Percentiles rank a stretch among this genome's conserved stretches.
Conservation (phyloP, 331 rosid genomes). For the Malus hybrid region DNA sequence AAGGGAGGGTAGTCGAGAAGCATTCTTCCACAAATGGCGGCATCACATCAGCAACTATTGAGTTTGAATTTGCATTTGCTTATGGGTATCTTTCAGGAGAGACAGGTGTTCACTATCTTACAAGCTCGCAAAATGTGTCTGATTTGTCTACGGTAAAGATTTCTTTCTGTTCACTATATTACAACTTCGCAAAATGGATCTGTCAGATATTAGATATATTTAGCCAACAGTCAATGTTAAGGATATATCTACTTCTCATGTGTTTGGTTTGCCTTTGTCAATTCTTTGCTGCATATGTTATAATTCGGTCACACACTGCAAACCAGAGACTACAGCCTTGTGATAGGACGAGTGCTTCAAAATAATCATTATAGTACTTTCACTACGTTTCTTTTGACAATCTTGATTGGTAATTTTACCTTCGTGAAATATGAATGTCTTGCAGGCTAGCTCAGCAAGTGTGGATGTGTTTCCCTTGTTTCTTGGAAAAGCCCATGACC, state of each 20-base stretch:
- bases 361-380: neutral
- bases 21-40: slow-evolving; percentile 41
- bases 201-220: neutral
- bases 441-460: slow-evolving; percentile 51
- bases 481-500: slow-evolving; percentile 35
- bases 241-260: neutral
- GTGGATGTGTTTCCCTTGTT: slow-evolving; percentile 74
- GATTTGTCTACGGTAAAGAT: slow-evolving; percentile 39
- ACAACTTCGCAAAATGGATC: slow-evolving; percentile 38
- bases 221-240: neutral
- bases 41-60: slow-evolving; percentile 48
- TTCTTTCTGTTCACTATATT: slow-evolving; percentile 25
- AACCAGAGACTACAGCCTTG: neutral
- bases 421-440: slow-evolving; percentile 15
- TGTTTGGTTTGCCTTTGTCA: neutral
- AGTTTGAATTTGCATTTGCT: slow-evolving; percentile 72
- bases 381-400: neutral
- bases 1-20: slow-evolving; percentile 67
- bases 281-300: neutral
- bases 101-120: slow-evolving; percentile 59
- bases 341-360: neutral
- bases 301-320: neutral
- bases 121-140: slow-evolving; percentile 37
- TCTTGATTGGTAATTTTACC: neutral
- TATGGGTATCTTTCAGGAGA: slow-evolving; percentile 85